phyloP scores from a whole-genome alignment of 1,284 basidiomycete genomes.

The Apiotrichum siamense region DNA sequence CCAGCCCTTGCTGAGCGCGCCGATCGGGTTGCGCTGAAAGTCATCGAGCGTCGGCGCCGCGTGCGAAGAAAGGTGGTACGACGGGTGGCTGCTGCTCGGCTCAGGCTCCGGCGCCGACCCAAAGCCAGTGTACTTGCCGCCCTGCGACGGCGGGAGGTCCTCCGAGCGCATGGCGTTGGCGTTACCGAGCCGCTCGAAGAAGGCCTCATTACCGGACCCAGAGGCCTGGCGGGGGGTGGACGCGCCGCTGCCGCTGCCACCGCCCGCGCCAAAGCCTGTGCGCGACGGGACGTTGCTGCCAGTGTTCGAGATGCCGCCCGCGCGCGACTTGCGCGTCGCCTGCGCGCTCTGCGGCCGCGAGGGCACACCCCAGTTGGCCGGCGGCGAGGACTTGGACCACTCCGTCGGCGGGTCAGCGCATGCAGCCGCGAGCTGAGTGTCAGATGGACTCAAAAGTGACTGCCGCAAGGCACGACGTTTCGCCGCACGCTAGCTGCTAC shows the following conservation, averaged over 20 bases:
- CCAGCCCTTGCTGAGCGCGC: conserved; percentile 46
- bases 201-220: conserved; percentile 42
- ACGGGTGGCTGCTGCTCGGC: conserved; percentile 27
- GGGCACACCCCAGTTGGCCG: conserved; percentile 20
- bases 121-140: conserved; percentile 46
- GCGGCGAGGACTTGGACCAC: conserved; percentile 43
- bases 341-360: conserved; percentile 39
- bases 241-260: conserved; percentile 10
- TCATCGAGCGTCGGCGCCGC: conserved; percentile 43
- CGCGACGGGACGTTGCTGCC: conserved; percentile 9
- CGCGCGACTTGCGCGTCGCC: conserved; percentile 43
- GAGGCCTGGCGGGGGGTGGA: conserved; percentile 1
- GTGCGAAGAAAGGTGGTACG: conserved; percentile 38
- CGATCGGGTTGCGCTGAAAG: conserved; percentile 42
- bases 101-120: conserved; percentile 36
- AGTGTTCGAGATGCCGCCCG: conserved; percentile 11
- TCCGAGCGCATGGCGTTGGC: conserved; percentile 40
- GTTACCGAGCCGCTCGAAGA: conserved; percentile 44
- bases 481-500: too few species aligned
- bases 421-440: conserved; percentile 32
- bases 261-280: conserved; percentile 9
- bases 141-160: conserved; percentile 46
- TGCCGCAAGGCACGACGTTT: background rate
- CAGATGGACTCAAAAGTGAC: conserved; percentile 10
- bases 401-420: conserved; percentile 36